Percentiles rank a stretch among this genome's conserved stretches.
Conservation (phyloP, 1,284 basidiomycete species). For the Polyporus tsugae region DNA sequence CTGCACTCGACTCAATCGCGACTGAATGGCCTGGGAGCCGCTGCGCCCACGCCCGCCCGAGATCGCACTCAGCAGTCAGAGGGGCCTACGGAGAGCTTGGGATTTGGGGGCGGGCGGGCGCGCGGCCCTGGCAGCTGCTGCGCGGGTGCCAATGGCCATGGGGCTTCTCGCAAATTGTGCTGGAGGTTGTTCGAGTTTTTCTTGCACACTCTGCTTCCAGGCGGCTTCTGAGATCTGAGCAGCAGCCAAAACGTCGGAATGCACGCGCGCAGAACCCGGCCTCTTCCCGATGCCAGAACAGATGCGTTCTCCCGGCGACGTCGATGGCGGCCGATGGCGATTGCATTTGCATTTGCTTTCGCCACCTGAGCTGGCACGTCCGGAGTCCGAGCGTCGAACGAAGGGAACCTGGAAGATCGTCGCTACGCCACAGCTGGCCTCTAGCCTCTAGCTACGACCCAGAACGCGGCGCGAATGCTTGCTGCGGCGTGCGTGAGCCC, state of each 20-base stretch:
- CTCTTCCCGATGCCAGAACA: not conserved
- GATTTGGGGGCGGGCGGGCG: not conserved
- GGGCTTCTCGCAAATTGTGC: not conserved
- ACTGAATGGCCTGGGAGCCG: constrained; percentile 14
- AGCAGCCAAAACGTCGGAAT: not conserved
- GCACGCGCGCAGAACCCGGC: not conserved
- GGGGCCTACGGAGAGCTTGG: not conserved
- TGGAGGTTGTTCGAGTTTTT: not conserved
- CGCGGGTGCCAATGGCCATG: not conserved
- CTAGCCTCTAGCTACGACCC: not conserved
- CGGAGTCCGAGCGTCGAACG: constrained; percentile 5
- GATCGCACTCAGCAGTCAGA: constrained; percentile 3
- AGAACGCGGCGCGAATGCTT: not conserved
- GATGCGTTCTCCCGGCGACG: not conserved
- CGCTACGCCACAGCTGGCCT: constrained; percentile 1
- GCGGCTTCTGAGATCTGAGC: not conserved
- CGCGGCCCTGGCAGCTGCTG: not conserved
- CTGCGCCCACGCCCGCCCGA: constrained; percentile 7
- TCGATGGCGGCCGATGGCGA: not conserved
- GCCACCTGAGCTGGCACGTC: not conserved
- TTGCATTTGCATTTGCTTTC: not conserved
- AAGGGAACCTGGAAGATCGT: constrained; percentile 2
- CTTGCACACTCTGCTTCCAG: not conserved
- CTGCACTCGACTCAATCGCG: constrained; percentile 8
- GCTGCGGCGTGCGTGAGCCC: constrained; percentile 1